Percentiles rank a stretch among this genome's conserved stretches.
These are phyloP conservation scores for Boletus rubropictus DNA, from an alignment of 768 basidiomycete genomes.

Conservation along the genomic window DNA sequence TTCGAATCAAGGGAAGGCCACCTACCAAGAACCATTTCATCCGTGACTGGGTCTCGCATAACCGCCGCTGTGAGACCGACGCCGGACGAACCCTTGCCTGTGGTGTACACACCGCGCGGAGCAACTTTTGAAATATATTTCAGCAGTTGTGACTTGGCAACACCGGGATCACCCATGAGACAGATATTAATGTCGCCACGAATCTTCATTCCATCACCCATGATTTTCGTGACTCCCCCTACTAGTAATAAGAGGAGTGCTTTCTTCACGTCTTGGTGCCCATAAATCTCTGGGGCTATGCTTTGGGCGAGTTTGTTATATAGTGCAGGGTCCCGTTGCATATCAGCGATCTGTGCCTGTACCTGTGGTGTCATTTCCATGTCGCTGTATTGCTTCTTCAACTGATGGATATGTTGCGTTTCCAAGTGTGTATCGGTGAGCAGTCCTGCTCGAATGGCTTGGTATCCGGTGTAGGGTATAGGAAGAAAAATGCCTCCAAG, in stretches of 20 bases:
- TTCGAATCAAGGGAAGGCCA: constrained; percentile 6
- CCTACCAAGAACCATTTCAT: constrained; percentile 97
- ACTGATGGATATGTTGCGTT: constrained; percentile 81
- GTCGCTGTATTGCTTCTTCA: constrained; percentile 95
- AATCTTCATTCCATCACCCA: constrained; percentile 98
- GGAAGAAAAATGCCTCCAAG: constrained; percentile 97
- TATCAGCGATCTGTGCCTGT: constrained; percentile 55
- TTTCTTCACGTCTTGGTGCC: constrained; percentile 96
- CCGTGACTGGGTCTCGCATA: constrained; percentile 98
- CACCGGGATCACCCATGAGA: constrained; percentile 99
- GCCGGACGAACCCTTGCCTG: constrained; percentile 96
- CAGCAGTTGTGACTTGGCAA: constrained; percentile 93
- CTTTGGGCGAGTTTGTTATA: constrained; percentile 87
- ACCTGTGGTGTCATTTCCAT: constrained; percentile 92
- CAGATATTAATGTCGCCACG: constrained; percentile 97
- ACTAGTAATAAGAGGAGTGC: constrained; percentile 87
- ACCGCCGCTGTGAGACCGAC: constrained; percentile 99
- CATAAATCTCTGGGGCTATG: constrained; percentile 98
- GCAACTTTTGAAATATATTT: constrained; percentile 99
- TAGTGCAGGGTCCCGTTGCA: constrained; percentile 70
- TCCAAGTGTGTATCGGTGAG: constrained; percentile 98
- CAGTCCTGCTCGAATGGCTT: constrained; percentile 92
- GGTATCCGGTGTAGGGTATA: constrained; percentile 95
- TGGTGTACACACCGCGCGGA: constrained; percentile 95
- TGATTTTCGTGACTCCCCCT: constrained; percentile 92